Evolutionary conservation across 202 grass and related monocot species (phyloP).

Genomic region (Zoysia matrella): DNA sequence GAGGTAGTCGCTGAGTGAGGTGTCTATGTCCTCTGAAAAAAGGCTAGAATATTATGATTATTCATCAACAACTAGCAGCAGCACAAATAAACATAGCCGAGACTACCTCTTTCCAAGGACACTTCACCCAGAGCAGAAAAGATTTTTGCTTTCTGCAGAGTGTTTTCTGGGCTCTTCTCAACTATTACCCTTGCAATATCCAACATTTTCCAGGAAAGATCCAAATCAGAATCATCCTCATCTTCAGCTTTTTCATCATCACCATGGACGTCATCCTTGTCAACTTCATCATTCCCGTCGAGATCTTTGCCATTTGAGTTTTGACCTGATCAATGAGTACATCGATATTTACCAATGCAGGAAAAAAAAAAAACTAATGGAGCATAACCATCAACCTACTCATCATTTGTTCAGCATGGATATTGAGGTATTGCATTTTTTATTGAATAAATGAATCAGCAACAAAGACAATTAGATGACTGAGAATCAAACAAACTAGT

Average conservation of each 20-base stretch:
- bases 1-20: constrained; percentile 77
- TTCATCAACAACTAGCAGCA: neutral
- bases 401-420: neutral
- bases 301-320: constrained; percentile 56
- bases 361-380: neutral
- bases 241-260: constrained; percentile 52
- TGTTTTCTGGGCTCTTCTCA: constrained; percentile 69
- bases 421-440: neutral
- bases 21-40: constrained; percentile 87
- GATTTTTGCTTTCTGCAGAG: constrained; percentile 82
- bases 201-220: constrained; percentile 94
- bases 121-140: constrained; percentile 84
- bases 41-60: neutral
- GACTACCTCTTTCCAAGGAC: constrained; percentile 87
- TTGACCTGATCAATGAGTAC: constrained; percentile 44
- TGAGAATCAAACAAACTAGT: neutral
- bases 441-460: neutral
- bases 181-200: constrained; percentile 93
- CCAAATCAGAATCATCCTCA: constrained; percentile 90
- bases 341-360: constrained; percentile 32
- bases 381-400: neutral
- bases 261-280: constrained; percentile 18
- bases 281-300: constrained; percentile 39
- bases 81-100: neutral
- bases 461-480: neutral